Percentiles rank a stretch among this genome's conserved stretches.
These are phyloP conservation scores for Macrolepiota fuliginosa DNA, from an alignment of 768 basidiomycete species.

Conservation along the genomic window DNA sequence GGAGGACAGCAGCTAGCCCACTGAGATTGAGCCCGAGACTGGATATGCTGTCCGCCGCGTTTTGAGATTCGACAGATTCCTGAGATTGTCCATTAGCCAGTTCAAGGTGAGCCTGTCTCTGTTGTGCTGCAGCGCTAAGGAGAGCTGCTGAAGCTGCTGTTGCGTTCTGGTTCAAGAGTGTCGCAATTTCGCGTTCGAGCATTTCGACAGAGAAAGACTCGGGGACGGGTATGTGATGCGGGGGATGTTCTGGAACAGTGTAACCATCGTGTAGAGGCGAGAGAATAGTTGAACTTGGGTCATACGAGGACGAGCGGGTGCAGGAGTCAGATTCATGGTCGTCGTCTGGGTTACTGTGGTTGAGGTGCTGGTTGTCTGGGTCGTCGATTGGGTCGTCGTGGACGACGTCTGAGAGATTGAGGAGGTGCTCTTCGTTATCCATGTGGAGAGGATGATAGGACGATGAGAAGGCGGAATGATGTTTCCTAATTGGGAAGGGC, in stretches of 20 bases:
- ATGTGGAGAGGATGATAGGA: conserved; percentile 24
- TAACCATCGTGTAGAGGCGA: conserved; percentile 36
- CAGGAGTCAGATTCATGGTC: conserved; percentile 25
- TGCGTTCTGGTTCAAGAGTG: conserved; percentile 71
- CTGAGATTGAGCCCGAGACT: conserved; percentile 57
- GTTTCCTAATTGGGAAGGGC: conserved; percentile 14
- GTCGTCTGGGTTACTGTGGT: conserved; percentile 26
- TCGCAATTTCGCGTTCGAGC: conserved; percentile 76
- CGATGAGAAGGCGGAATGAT: conserved; percentile 7
- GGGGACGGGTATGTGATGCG: conserved; percentile 34
- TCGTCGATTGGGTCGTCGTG: conserved; percentile 75
- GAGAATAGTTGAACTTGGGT: conserved; percentile 33
- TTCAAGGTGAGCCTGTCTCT: conserved; percentile 49
- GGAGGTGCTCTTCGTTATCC: conserved; percentile 61
- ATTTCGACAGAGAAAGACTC: conserved; percentile 66
- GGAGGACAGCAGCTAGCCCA: conserved; percentile 74
- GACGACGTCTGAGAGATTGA: conserved; percentile 82
- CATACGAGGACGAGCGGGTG: conserved; percentile 22
- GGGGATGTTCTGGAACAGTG: conserved; percentile 32
- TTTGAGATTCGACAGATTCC: conserved; percentile 25
- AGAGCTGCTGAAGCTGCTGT: conserved; percentile 66
- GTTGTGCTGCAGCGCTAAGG: conserved; percentile 65
- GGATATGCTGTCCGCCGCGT: conserved; percentile 30
- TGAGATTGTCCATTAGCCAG: conserved; percentile 27
- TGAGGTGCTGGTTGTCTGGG: conserved; percentile 37